A percentile compares a stretch with the other conserved stretches of the same genome.
Evolutionary conservation across 2,329 filamentous ascomycete genomes (phyloP).

Genomic region (Diaporthe batatas): DNA sequence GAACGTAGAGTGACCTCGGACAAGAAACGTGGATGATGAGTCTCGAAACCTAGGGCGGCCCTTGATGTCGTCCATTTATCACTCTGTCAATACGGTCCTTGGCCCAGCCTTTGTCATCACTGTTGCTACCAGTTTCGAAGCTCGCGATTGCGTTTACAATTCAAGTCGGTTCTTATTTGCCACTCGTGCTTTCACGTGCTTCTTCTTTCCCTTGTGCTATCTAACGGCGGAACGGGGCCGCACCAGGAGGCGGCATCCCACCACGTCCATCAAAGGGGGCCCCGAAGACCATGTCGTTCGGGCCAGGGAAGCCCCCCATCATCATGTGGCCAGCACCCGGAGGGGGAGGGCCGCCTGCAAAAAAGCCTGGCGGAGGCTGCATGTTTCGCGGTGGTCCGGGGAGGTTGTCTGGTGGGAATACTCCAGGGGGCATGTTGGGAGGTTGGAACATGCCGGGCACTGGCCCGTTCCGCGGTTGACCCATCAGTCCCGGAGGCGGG

Average conservation of each 20-base stretch:
- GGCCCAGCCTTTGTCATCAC: not conserved
- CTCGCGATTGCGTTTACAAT: slow-evolving; percentile 16
- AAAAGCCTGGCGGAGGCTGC: slow-evolving; percentile 71
- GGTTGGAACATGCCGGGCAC: slow-evolving; percentile 70
- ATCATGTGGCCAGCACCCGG: slow-evolving; percentile 59
- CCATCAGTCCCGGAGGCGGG: slow-evolving; percentile 67
- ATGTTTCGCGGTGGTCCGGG: slow-evolving; percentile 57
- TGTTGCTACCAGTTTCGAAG: slow-evolving; percentile 2
- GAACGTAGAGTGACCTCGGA: not conserved
- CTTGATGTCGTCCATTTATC: slow-evolving; percentile 5
- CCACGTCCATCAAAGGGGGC: slow-evolving; percentile 63
- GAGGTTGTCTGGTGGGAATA: slow-evolving; percentile 65
- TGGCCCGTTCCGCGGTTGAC: slow-evolving; percentile 60
- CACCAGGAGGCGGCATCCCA: slow-evolving; percentile 58
- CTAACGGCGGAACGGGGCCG: slow-evolving; percentile 40
- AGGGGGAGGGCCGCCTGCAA: slow-evolving; percentile 60
- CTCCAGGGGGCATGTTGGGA: slow-evolving; percentile 69
- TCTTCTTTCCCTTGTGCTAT: not conserved
- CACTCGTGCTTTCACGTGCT: slow-evolving; percentile 1
- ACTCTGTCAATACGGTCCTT: slow-evolving; percentile 1
- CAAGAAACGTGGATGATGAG: not conserved
- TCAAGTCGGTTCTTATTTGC: slow-evolving; percentile 20
- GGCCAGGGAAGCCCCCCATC: slow-evolving; percentile 69
- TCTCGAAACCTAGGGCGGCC: not conserved
- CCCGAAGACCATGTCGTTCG: slow-evolving; percentile 63